phyloP scores from a whole-genome alignment of 495 filamentous ascomycete species.

The Evernia prunastri region DNA sequence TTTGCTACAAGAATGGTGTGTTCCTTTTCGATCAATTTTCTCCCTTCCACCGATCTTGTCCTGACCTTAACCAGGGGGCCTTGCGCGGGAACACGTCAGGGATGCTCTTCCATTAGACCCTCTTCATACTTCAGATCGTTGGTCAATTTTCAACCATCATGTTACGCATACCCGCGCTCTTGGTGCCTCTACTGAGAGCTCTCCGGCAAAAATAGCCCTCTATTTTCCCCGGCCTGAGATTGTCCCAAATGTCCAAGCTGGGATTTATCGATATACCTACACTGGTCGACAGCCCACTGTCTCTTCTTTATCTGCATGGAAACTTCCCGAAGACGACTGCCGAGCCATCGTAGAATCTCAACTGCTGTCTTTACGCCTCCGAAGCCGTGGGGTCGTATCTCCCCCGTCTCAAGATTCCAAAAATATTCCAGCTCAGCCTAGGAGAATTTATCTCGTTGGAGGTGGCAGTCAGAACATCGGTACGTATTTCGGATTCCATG shows the following conservation, averaged over 20 bases:
- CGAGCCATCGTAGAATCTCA: slow-evolving; percentile 91
- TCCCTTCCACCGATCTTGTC: not conserved
- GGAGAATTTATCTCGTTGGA: slow-evolving; percentile 87
- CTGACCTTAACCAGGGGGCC: slow-evolving; percentile 37
- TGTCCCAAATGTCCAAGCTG: slow-evolving; percentile 77
- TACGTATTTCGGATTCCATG: no score
- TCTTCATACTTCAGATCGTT: slow-evolving; percentile 43
- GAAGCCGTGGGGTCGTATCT: slow-evolving; percentile 67
- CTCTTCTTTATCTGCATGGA: slow-evolving; percentile 41
- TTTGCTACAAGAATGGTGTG: slow-evolving; percentile 94
- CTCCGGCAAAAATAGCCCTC: slow-evolving; percentile 69
- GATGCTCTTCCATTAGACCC: slow-evolving; percentile 52
- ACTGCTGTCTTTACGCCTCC: slow-evolving; percentile 79
- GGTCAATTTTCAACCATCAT: slow-evolving; percentile 70
- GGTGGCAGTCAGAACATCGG: slow-evolving; percentile 81
- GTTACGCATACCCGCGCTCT: slow-evolving; percentile 60
- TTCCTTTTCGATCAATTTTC: not conserved
- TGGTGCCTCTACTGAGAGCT: slow-evolving; percentile 43
- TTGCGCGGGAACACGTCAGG: slow-evolving; percentile 83
- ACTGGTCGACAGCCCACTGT: slow-evolving; percentile 26
- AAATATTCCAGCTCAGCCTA: slow-evolving; percentile 70
- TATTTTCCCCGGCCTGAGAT: slow-evolving; percentile 96
- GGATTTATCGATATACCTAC: slow-evolving; percentile 79
- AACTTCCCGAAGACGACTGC: slow-evolving; percentile 58
- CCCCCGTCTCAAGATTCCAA: slow-evolving; percentile 36